phyloP scores from a whole-genome alignment of 2,329 filamentous ascomycete genomes.

The Aspergillus vadensis region DNA sequence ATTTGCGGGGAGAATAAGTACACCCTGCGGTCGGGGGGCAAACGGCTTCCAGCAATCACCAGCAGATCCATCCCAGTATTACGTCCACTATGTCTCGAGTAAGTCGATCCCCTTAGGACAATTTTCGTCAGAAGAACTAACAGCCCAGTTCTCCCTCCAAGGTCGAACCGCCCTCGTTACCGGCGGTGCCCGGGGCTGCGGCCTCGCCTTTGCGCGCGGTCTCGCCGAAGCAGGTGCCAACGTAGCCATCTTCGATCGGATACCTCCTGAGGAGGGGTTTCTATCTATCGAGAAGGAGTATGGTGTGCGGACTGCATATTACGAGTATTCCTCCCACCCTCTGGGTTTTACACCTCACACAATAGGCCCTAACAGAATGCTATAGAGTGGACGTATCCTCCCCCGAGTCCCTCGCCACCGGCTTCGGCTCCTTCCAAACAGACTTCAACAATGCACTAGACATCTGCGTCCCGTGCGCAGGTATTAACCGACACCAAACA shows the following conservation, averaged over 20 bases:
- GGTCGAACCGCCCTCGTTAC: slow-evolving; percentile 52
- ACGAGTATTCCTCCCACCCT: slow-evolving; percentile 30
- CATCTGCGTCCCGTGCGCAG: slow-evolving; percentile 50
- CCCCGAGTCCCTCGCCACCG: slow-evolving; percentile 31
- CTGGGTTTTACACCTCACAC: no score
- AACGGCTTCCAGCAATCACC: background rate
- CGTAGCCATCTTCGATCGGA: slow-evolving; percentile 51
- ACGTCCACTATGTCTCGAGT: slow-evolving; percentile 28
- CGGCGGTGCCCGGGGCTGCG: slow-evolving; percentile 51
- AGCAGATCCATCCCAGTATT: background rate
- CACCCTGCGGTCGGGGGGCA: background rate
- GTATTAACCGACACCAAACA: slow-evolving; percentile 48
- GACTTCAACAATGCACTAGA: slow-evolving; percentile 44
- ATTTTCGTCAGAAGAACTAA: background rate
- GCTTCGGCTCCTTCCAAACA: slow-evolving; percentile 36
- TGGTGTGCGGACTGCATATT: slow-evolving; percentile 46
- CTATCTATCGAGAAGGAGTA: slow-evolving; percentile 45
- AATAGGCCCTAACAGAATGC: background rate
- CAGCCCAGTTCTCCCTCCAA: slow-evolving; percentile 51
- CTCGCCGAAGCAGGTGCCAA: slow-evolving; percentile 52
- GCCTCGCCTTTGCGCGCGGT: slow-evolving; percentile 48
- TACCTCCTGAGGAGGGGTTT: slow-evolving; percentile 43
- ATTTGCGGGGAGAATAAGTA: background rate
- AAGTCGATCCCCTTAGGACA: background rate
- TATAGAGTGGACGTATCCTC: slow-evolving; percentile 45